Percentiles rank a stretch among this genome's conserved stretches.
Conservation (phyloP, 1,139 yeast genomes). For the Debaryomyces nepalensis region DNA sequence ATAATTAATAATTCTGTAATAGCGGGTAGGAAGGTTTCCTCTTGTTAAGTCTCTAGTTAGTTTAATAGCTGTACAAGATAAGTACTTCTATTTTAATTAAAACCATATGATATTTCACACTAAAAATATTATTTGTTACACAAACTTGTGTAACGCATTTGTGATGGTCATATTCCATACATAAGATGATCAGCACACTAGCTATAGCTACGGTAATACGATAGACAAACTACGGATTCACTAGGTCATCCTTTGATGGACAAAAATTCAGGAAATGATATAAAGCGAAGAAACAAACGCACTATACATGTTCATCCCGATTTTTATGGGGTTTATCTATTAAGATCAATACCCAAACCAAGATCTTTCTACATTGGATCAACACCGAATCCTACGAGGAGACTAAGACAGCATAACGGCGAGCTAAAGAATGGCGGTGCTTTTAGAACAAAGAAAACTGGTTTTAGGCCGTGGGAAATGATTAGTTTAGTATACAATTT, state of each 20-base stretch:
- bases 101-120: constrained; percentile 1
- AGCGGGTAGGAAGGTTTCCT: not conserved
- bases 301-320: constrained; percentile 27
- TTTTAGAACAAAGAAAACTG: constrained; percentile 57
- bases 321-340: constrained; percentile 70
- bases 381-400: constrained; percentile 69
- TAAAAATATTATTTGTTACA: constrained; percentile 3
- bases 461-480: constrained; percentile 77
- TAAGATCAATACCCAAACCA: constrained; percentile 60
- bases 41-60: not conserved
- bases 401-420: constrained; percentile 82
- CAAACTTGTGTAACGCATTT: constrained; percentile 1
- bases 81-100: not conserved
- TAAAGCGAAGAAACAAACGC: not conserved
- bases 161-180: not conserved
- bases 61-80: not conserved
- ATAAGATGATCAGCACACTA: constrained; percentile 1
- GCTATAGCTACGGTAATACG: not conserved
- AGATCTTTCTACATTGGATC: constrained; percentile 74
- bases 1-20: not conserved
- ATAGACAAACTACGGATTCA: not conserved
- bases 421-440: constrained; percentile 68
- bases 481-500: constrained; percentile 66
- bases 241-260: not conserved
- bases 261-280: not conserved